Conservation (phyloP, 2,329 filamentous ascomycete species). For the Dothiorella sarmentorum region DNA sequence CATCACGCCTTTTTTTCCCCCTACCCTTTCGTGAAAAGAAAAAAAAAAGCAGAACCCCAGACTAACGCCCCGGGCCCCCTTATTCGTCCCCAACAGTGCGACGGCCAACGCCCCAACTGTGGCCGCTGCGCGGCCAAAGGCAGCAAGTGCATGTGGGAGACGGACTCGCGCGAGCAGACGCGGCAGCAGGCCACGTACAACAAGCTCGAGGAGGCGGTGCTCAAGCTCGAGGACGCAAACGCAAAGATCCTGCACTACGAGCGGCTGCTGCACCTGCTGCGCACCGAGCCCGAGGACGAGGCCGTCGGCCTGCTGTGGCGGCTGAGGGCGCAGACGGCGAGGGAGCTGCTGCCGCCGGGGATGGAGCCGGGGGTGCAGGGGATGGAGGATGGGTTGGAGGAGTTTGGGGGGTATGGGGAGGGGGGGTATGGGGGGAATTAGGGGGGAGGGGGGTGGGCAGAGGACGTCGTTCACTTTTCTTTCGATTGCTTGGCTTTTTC, state of each 20-base stretch:
- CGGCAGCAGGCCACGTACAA: conserved; percentile 11
- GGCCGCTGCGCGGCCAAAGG: background rate
- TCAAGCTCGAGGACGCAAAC: conserved; percentile 8
- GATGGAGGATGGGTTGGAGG: background rate
- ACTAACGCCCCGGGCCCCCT: background rate
- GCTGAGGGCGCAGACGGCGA: background rate
- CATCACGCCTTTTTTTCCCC: too few species aligned
- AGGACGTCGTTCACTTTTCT: too few species aligned
- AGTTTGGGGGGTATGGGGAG: background rate
- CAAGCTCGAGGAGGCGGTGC: conserved; percentile 10
- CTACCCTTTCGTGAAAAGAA: too few species aligned
- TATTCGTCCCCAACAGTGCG: background rate
- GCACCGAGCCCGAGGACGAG: conserved; percentile 1
- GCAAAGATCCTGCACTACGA: conserved; percentile 1
- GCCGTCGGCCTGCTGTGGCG: background rate
- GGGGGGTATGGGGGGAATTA: background rate
- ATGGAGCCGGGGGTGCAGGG: background rate
- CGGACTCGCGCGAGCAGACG: conserved; percentile 12
- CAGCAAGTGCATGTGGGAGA: conserved; percentile 8
- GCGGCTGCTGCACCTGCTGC: background rate
- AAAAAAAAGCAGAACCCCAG: background rate
- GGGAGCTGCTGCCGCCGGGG: background rate
- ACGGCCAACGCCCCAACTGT: background rate
- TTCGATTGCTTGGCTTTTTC: too few species aligned
- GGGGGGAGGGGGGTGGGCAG: background rate